These are phyloP conservation scores for Oryza nivara DNA, from an alignment of 176 grass and related monocot genomes.

Conservation along the genomic window DNA sequence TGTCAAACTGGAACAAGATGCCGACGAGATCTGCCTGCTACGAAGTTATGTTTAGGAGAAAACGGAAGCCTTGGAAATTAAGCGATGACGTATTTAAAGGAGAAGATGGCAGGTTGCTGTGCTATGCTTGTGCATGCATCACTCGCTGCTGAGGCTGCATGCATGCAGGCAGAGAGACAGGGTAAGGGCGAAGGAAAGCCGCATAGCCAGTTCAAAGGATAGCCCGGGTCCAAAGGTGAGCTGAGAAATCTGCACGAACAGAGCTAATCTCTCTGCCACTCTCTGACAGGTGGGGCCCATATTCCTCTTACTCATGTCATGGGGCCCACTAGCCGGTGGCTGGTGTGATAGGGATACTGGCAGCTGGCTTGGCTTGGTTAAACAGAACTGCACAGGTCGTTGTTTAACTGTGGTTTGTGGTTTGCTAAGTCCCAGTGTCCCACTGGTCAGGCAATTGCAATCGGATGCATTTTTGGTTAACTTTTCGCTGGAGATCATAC, in stretches of 20 bases:
- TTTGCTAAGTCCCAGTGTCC: too few relatives aligned
- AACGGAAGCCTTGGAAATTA: slow-evolving; percentile 29
- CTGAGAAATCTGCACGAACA: neutral
- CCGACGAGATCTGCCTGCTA: neutral
- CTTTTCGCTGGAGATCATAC: too few relatives aligned
- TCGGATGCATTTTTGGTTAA: too few relatives aligned
- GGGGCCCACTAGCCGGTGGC: neutral
- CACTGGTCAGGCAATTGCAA: too few relatives aligned
- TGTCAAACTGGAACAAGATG: neutral
- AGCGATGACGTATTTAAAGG: slow-evolving; percentile 4
- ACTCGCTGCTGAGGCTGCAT: slow-evolving; percentile 2
- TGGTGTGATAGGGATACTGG: neutral
- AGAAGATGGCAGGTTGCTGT: neutral
- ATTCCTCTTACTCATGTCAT: accelerated
- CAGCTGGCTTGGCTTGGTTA: too few relatives aligned
- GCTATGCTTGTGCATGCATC: slow-evolving; percentile 17
- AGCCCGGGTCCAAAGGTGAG: slow-evolving; percentile 46
- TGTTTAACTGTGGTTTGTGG: neutral
- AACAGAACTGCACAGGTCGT: neutral
- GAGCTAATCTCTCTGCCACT: neutral
- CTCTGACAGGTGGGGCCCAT: neutral
- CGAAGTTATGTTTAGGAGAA: neutral
- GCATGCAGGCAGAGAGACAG: neutral
- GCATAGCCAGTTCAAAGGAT: slow-evolving; percentile 28
- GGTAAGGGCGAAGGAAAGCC: neutral